Conservation (phyloP, 345 rosid genomes). For the Mallotus nudiflorus region DNA sequence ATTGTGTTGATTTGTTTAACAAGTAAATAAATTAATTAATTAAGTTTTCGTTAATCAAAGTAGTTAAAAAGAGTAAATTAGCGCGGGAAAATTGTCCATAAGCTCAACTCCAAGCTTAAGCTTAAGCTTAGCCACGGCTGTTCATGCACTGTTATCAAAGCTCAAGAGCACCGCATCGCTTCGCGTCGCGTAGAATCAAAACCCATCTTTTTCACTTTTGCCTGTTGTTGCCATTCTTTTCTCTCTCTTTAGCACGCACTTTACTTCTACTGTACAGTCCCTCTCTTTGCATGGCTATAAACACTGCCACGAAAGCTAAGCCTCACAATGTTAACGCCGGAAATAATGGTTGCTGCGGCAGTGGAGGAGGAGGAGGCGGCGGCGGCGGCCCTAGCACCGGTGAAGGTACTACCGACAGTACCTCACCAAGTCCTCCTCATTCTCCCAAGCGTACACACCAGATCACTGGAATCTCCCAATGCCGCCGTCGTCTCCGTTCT, state of each 20-base stretch:
- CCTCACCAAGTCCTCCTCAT: constrained; percentile 74
- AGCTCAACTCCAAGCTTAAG: background rate
- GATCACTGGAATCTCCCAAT: constrained; percentile 37
- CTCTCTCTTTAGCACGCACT: background rate
- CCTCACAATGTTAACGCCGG: constrained; percentile 18
- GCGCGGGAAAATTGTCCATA: background rate
- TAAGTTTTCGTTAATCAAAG: too few relatives aligned
- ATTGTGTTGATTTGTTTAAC: too few relatives aligned
- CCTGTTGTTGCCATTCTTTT: too few relatives aligned
- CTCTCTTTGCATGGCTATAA: constrained; percentile 36
- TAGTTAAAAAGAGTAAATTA: too few relatives aligned
- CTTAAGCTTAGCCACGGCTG: too few relatives aligned
- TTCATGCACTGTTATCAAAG: background rate
- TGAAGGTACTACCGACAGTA: constrained; percentile 32
- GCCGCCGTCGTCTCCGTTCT: constrained; percentile 58
- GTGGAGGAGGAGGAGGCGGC: constrained; percentile 14
- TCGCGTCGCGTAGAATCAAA: background rate
- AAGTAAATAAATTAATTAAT: too few relatives aligned
- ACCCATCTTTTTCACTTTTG: background rate
- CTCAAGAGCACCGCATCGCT: background rate
- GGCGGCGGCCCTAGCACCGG: constrained; percentile 4
- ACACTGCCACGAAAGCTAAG: constrained; percentile 46
- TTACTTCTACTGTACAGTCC: background rate
- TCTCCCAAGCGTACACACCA: constrained; percentile 51
- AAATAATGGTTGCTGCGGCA: constrained; percentile 21